phyloP scores from a whole-genome alignment of 345 rosid species.

The Clausena lansium region DNA sequence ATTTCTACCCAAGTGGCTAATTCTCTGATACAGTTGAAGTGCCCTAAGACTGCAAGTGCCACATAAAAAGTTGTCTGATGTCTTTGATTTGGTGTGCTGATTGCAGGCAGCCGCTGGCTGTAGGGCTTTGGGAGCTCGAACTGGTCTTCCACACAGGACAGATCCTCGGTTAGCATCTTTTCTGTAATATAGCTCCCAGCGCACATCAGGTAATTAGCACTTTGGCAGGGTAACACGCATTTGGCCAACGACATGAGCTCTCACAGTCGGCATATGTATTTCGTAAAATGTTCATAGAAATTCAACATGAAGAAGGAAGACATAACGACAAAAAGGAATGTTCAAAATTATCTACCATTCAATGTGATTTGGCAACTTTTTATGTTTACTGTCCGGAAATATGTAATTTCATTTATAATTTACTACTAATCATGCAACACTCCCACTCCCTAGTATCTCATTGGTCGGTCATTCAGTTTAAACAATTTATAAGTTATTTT shows the following conservation, averaged over 20 bases:
- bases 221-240: background rate
- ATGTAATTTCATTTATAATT: background rate
- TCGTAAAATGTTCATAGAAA: background rate
- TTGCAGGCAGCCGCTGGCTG: conserved; percentile 79
- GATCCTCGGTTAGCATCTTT: conserved; percentile 57
- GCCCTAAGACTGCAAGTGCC: background rate
- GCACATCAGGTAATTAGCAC: background rate
- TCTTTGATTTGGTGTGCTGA: background rate
- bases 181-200: background rate
- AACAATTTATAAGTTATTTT: background rate
- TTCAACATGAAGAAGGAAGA: background rate
- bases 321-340: background rate
- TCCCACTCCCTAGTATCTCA: background rate
- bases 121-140: conserved; percentile 81
- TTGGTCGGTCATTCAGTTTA: background rate
- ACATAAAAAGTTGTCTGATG: background rate
- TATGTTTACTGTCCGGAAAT: background rate
- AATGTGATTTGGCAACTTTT: background rate
- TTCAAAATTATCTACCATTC: no score
- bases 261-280: background rate
- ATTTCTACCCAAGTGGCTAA: conserved; percentile 2
- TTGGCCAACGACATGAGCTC: no score
- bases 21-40: background rate
- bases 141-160: conserved; percentile 56
- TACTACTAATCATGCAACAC: background rate